Evolutionary conservation across 2,329 filamentous ascomycete genomes (phyloP).

Genomic region (Geosmithia morbida): DNA sequence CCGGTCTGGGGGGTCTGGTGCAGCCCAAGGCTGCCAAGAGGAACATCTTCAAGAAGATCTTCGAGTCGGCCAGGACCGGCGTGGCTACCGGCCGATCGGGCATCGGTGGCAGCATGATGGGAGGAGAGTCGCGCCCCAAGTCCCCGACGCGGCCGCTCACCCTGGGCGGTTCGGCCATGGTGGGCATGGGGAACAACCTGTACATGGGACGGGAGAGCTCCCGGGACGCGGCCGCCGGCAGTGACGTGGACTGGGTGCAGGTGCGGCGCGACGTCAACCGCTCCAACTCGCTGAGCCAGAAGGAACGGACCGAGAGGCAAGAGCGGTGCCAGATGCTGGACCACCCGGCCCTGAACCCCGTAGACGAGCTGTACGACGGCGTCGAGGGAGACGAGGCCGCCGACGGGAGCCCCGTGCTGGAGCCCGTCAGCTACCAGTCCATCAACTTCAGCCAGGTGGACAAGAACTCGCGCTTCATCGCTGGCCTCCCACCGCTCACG

Average conservation of each 20-base stretch:
- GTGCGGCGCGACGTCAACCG: conserved; percentile 90
- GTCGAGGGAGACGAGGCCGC: conserved; percentile 83
- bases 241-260: conserved; percentile 81
- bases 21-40: conserved; percentile 67
- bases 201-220: conserved; percentile 34
- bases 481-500: conserved; percentile 65
- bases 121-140: conserved; percentile 25
- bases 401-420: conserved; percentile 68
- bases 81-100: conserved; percentile 81
- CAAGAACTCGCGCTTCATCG: conserved; percentile 88
- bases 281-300: conserved; percentile 82
- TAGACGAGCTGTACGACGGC: conserved; percentile 75
- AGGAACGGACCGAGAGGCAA: conserved; percentile 69
- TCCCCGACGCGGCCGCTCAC: conserved; percentile 25
- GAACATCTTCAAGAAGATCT: conserved; percentile 90
- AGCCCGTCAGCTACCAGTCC: conserved; percentile 66
- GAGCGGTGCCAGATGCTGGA: conserved; percentile 95
- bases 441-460: conserved; percentile 81
- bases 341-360: conserved; percentile 71
- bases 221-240: conserved; percentile 55
- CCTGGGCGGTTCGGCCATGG: conserved; percentile 20
- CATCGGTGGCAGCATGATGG: conserved; percentile 43
- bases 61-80: conserved; percentile 86
- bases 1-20: conserved; percentile 64
- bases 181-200: conserved; percentile 16